phyloP scores from a whole-genome alignment of 371 early-diverging fungal species.

The Saksenaea vasiformis region DNA sequence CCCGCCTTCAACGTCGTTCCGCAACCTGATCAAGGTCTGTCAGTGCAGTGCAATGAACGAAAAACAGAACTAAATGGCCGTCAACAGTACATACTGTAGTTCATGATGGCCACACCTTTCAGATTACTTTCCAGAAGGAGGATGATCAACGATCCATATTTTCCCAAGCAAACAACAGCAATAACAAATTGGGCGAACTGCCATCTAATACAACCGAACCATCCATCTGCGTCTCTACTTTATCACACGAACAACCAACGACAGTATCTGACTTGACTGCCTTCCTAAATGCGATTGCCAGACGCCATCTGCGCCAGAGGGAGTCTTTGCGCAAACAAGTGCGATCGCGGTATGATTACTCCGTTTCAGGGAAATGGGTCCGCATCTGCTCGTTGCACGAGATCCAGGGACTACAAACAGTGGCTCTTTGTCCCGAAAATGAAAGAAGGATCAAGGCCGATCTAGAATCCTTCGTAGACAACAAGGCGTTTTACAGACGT shows the following conservation, averaged over 20 bases:
- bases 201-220: conserved; percentile 3
- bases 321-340: conserved; percentile 26
- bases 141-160: background rate
- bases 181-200: background rate
- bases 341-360: conserved; percentile 34
- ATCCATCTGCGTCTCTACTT: conserved; percentile 18
- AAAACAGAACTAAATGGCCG: background rate
- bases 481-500: conserved; percentile 56
- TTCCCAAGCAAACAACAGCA: background rate
- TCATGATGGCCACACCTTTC: conserved; percentile 10
- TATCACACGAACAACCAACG: background rate
- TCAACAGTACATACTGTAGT: conserved; percentile 8
- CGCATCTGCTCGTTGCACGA: conserved; percentile 29
- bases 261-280: conserved; percentile 23
- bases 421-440: conserved; percentile 50
- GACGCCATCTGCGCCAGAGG: conserved; percentile 36
- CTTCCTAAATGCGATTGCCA: conserved; percentile 21
- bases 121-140: conserved; percentile 10
- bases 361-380: conserved; percentile 32
- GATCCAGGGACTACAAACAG: conserved; percentile 40
- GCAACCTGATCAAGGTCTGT: conserved; percentile 33
- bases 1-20: conserved; percentile 36
- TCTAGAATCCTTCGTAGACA: conserved; percentile 47
- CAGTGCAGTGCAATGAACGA: background rate
- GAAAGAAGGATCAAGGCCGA: conserved; percentile 47